Evolutionary conservation across 1,284 basidiomycete genomes (phyloP), one percentile per base, ranked within the genome.

Genomic region (Gymnopus androsaceus): DNA sequence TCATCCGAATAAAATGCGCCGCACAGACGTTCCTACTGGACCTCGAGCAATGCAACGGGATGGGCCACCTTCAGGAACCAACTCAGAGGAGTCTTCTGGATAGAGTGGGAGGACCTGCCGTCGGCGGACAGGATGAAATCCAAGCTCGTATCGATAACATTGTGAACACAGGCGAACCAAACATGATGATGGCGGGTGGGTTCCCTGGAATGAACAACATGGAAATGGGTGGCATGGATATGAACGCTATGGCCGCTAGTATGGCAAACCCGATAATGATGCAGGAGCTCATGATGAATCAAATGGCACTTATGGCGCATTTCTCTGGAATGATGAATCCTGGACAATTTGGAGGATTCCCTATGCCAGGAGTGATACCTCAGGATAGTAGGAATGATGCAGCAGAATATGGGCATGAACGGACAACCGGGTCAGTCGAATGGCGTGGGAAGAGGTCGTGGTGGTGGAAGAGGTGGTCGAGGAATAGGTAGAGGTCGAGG

Each of bases 201-300:
- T 82, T 79, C 59, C 77, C 79, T 31, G 77, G 73, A 41, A 79
- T 84, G 72, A 74, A 73, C 42, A 78, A 76, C 5, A 85, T 88
- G 81, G 84, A 85, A 58, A 84, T 88, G 78, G n/a, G n/a, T 44
- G 78, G 77, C 5, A 85, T 88, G 81, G 84, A 85, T 58, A 84
- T 88, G 78, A 76, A 74, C 53, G 74, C 80, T 15, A 78, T 82
- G 73, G 76, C 65, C 54, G 74, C 65, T 55, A 74, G 71, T 51
- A 82, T 82, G 79, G 72, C 79, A 46, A 90, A 87, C 63, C 86
- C 87, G 41, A 64, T 91, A 62, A 74, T 88, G 74, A 67, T 91
- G 57, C 89, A 92, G 70, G 90, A 92, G 71, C 86, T 92, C 79
- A 86, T 92, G 83, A 86, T 90, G 83, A 88, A 81, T 69, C 88